These are phyloP conservation scores for Isochrysis galbana DNA, from an alignment of 78 protist genomes.

Conservation along the genomic window DNA sequence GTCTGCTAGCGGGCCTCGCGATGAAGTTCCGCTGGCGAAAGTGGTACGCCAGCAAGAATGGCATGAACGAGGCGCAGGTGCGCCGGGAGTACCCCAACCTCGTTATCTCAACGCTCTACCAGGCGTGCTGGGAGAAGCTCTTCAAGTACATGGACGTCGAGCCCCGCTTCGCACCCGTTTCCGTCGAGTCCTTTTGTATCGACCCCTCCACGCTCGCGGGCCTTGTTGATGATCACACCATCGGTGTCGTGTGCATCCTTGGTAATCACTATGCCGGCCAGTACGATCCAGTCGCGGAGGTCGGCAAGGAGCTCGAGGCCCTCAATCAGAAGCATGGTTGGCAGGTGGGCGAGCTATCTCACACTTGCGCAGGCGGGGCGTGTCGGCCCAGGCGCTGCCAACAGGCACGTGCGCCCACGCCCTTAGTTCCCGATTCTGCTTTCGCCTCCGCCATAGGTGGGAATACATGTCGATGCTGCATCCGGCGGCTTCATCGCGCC, in stretches of 20 bases:
- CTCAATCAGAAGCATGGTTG: background rate
- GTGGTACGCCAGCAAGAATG: background rate
- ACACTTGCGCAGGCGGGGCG: too few species aligned
- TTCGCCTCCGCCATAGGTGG: too few species aligned
- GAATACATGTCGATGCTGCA: conserved; percentile 70
- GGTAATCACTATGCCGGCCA: background rate
- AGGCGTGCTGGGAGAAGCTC: conserved; percentile 26
- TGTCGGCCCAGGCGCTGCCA: too few species aligned
- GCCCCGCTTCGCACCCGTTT: background rate
- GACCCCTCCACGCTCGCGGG: background rate
- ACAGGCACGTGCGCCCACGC: too few species aligned
- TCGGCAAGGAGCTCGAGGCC: background rate
- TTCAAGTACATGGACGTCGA: conserved; percentile 14
- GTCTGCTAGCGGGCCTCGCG: background rate
- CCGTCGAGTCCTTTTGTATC: background rate
- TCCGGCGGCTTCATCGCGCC: conserved; percentile 69
- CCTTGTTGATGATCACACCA: background rate
- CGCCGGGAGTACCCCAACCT: background rate
- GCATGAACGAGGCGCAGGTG: background rate
- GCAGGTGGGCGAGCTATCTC: too few species aligned
- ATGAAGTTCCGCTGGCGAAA: background rate
- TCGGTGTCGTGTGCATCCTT: background rate
- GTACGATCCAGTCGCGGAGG: background rate
- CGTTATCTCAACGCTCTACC: background rate
- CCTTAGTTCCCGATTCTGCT: too few species aligned